Evolutionary conservation across 495 filamentous ascomycete genomes (phyloP).

Genomic region (Penicillium paradoxum): DNA sequence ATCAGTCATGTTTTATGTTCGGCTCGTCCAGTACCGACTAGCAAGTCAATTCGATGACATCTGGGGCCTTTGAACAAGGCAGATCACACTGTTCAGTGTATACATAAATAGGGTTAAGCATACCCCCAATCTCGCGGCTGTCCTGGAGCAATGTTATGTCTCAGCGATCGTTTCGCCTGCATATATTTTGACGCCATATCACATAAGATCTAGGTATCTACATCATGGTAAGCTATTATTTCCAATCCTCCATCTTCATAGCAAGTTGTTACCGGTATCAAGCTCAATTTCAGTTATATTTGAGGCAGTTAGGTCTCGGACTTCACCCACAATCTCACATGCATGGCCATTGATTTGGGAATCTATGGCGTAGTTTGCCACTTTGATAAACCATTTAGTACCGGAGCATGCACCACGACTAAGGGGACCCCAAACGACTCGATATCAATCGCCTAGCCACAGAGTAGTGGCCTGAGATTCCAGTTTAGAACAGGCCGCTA

Average conservation of each 20-base stretch:
- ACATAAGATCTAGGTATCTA: neutral
- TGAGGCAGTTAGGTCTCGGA: neutral
- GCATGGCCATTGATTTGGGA: too few relatives aligned
- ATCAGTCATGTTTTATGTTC: neutral
- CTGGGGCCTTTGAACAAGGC: too few relatives aligned
- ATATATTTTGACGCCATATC: neutral
- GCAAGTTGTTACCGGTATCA: neutral
- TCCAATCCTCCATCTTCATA: neutral
- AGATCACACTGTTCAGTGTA: neutral
- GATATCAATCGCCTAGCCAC: too few relatives aligned
- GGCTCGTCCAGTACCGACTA: neutral
- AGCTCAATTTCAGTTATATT: neutral
- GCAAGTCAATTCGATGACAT: too few relatives aligned
- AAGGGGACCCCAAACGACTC: too few relatives aligned
- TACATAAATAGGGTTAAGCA: neutral
- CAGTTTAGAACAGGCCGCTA: too few relatives aligned
- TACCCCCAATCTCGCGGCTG: neutral
- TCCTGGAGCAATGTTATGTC: neutral
- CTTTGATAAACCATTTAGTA: too few relatives aligned
- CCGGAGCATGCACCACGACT: too few relatives aligned
- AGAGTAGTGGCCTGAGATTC: too few relatives aligned
- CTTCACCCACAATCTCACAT: neutral
- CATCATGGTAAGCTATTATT: neutral
- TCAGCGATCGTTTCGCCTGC: neutral
- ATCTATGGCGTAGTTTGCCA: too few relatives aligned